Evolutionary conservation across 768 basidiomycete species (phyloP), one percentile per base, ranked within the genome.

Genomic region (Piloderma croceum): DNA sequence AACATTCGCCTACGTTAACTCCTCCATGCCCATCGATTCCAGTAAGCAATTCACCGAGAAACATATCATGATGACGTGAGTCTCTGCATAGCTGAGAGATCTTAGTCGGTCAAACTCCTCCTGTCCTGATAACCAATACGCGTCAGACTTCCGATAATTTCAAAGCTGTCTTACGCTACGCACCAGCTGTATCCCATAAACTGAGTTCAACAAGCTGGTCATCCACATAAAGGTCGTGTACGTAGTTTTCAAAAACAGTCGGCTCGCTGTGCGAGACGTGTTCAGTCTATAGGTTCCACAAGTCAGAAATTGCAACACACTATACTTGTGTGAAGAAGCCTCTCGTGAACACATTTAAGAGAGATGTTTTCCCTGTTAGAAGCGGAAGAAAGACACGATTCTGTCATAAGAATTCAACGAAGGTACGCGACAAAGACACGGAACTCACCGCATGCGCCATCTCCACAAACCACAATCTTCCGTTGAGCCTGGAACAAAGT

Each of bases 101-200:
- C 94, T 77, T 42, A 98, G 66, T 33, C 92, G 73, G 58, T 94
- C 94, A 56, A 98, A 98, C 54, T 94, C 91, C 68, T 94, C 91
- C 62, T 94, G 91, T 31, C 90, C 90, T 91, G 64, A 38, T 50
- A 34, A 21, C 31, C 45, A 22, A 48, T 44, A 33, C 34, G 42
- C 64, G 60, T 68, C 49, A 51, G 47, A 39, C 54, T 57, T 61
- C 54, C 60, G 47, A 60, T 46, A 44, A 52, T 51, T 46, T 41
- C 45, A 41, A 47, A n/a, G n/a, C n/a, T n/a, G n/a, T n/a, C n/a
- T n/a, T n/a, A 40, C 42, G 21, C 15, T 29, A 63, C 76, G 44
- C 57, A 91, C 94, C 93, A 33, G 94, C 94, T 33, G 94, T 98
- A 59, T 98, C 94, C 94, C 94, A 98, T 47, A 98, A 58, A 58